These are phyloP conservation scores for Cystobasidiopsis lactophilus DNA, from an alignment of 768 basidiomycete genomes.

Conservation along the genomic window DNA sequence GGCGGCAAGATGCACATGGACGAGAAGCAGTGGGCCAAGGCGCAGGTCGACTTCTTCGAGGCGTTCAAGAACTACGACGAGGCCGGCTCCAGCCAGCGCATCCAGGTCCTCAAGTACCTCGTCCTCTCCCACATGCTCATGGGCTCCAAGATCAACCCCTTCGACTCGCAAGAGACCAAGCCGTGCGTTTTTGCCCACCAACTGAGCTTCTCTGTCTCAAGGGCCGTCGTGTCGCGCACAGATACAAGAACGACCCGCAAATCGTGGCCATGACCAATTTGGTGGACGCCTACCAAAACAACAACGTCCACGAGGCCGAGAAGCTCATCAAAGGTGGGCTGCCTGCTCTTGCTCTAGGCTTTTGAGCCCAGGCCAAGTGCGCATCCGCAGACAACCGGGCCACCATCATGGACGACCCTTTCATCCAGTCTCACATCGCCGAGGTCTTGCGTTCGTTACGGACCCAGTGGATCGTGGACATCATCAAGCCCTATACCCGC, in stretches of 20 bases:
- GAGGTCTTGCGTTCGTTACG: slow-evolving; percentile 81
- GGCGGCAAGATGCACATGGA: slow-evolving; percentile 99
- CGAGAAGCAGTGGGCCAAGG: slow-evolving; percentile 88
- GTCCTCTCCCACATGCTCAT: slow-evolving; percentile 96
- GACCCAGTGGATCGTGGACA: slow-evolving; percentile 89
- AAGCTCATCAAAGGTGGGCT: slow-evolving; percentile 63
- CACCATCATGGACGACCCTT: slow-evolving; percentile 88
- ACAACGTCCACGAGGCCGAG: slow-evolving; percentile 93
- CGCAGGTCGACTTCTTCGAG: slow-evolving; percentile 95
- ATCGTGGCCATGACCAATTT: slow-evolving; percentile 97
- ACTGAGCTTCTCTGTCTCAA: too few species aligned
- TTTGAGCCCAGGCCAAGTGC: slow-evolving; percentile 2
- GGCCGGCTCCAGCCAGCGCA: slow-evolving; percentile 83
- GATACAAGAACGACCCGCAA: slow-evolving; percentile 85
- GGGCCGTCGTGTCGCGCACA: slow-evolving; percentile 20
- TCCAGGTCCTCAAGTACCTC: slow-evolving; percentile 94
- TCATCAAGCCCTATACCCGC: slow-evolving; percentile 92
- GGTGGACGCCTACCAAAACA: slow-evolving; percentile 84
- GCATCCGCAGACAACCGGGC: slow-evolving; percentile 50
- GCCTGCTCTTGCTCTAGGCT: not conserved
- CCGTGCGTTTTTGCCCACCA: slow-evolving; percentile 33
- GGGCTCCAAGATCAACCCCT: slow-evolving; percentile 94
- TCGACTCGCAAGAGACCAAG: slow-evolving; percentile 98
- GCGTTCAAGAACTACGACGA: slow-evolving; percentile 98
- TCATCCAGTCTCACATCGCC: slow-evolving; percentile 88